Conservation (phyloP, 768 basidiomycete species). For the Tremella yokohamensis region DNA sequence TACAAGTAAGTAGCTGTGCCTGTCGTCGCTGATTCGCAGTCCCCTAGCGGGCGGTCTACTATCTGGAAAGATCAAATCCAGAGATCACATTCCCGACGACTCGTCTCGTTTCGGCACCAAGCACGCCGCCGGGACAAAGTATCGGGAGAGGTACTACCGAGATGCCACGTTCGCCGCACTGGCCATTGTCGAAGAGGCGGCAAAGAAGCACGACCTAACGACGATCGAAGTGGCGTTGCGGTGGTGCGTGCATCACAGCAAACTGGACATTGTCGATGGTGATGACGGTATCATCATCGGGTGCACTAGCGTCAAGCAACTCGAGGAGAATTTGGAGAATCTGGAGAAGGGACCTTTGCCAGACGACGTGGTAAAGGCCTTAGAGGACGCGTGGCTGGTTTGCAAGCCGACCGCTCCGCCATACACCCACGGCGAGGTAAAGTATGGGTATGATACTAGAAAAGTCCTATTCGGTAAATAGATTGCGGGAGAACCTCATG, state of each 20-base stretch:
- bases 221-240: constrained; percentile 53
- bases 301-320: constrained; percentile 61
- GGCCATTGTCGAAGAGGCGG: constrained; percentile 54
- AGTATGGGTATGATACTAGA: no score
- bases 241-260: constrained; percentile 58
- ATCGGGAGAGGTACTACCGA: constrained; percentile 42
- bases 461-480: no score
- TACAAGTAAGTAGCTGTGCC: no score
- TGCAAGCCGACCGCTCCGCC: constrained; percentile 54
- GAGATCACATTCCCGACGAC: constrained; percentile 30
- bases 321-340: constrained; percentile 52
- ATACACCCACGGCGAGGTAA: constrained; percentile 53
- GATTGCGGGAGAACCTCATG: no score
- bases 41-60: constrained; percentile 44
- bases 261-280: constrained; percentile 52
- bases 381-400: constrained; percentile 58
- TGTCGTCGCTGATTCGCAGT: constrained; percentile 45
- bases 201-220: constrained; percentile 52
- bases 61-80: constrained; percentile 37
- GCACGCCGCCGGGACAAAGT: constrained; percentile 21
- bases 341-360: constrained; percentile 60
- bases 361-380: constrained; percentile 57
- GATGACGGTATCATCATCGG: constrained; percentile 58
- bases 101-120: constrained; percentile 23
- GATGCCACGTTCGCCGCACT: constrained; percentile 56